These are phyloP conservation scores for Tetrahymena borealis DNA, from an alignment of 73 alveolate genomes.

Conservation along the genomic window DNA sequence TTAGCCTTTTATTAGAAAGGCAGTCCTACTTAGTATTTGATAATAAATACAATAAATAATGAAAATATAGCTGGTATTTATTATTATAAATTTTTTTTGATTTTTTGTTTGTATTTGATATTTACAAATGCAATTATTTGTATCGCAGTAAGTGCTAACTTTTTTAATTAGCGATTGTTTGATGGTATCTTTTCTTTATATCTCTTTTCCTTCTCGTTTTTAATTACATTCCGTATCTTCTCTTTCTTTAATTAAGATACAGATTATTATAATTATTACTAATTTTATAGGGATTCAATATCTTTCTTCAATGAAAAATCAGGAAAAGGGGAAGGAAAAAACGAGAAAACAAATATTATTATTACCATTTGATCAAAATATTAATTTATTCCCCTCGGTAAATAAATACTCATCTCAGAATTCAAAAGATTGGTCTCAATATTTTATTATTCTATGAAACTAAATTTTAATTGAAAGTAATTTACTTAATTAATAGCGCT, in stretches of 20 bases:
- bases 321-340: neutral
- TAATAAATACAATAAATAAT: neutral
- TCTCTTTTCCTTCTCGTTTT: neutral
- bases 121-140: neutral
- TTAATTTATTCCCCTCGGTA: neutral
- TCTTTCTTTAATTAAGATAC: neutral
- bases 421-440: neutral
- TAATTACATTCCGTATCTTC: neutral
- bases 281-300: neutral
- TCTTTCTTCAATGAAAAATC: neutral
- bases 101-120: neutral
- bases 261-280: neutral
- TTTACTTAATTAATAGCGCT: neutral
- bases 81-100: neutral
- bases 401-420: neutral
- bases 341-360: neutral
- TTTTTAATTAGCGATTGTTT: neutral
- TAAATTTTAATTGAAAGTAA: neutral
- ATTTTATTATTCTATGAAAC: neutral
- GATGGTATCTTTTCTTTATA: neutral
- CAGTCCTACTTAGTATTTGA: neutral
- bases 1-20: neutral
- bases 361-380: neutral
- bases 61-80: neutral
- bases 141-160: neutral